These are phyloP conservation scores for Orobanche coerulescens DNA, from an alignment of 257 asterid species.

Conservation along the genomic window DNA sequence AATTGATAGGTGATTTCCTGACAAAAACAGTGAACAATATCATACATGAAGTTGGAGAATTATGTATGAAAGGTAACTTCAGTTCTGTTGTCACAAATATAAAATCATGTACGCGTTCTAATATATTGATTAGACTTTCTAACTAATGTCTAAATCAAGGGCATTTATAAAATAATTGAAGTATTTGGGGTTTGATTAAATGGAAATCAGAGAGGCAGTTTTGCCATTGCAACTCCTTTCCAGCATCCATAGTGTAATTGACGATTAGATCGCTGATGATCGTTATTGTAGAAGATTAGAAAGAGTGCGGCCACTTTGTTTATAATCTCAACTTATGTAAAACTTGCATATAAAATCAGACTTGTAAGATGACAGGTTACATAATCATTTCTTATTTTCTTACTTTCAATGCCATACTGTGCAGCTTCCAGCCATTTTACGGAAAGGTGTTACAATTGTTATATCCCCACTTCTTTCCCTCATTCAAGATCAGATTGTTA, in stretches of 20 bases:
- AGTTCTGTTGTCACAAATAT: background rate
- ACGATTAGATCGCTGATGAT: background rate
- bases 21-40: background rate
- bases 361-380: background rate
- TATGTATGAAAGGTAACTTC: background rate
- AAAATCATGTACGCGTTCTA: background rate
- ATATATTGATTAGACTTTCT: background rate
- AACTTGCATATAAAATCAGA: background rate
- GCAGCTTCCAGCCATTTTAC: slow-evolving; percentile 91
- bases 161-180: background rate
- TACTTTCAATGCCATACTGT: slow-evolving; percentile 19
- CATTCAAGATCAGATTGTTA: slow-evolving; percentile 94
- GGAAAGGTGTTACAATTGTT: slow-evolving; percentile 79
- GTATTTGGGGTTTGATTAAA: background rate
- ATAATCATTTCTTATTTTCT: slow-evolving; percentile 16
- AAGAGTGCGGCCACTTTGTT: background rate
- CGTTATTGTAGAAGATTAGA: background rate
- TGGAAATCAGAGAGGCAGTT: background rate
- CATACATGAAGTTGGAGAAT: background rate
- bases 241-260: background rate
- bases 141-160: background rate
- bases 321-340: background rate
- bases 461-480: slow-evolving; percentile 97
- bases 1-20: background rate
- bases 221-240: background rate